Evolutionary conservation across 805 yeast species (phyloP), one percentile per base, ranked within the genome.

Genomic region (Ogataea angusta): DNA sequence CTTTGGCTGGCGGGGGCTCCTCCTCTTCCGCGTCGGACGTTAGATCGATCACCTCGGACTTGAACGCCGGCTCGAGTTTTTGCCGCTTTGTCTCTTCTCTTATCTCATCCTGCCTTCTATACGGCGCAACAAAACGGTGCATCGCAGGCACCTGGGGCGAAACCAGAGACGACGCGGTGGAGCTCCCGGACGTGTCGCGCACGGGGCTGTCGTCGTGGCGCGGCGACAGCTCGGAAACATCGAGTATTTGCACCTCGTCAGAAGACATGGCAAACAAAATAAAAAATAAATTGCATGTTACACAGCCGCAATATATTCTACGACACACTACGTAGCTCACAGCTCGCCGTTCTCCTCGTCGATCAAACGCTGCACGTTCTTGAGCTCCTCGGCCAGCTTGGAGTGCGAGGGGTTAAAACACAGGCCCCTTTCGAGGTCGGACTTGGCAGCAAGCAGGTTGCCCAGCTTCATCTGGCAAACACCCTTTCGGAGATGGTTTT

Each of bases 391-490:
- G 29, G 61, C 53, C 31, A 81, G 59, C 43, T 79, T 67, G 10
- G 62, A 60, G 51, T 83, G 78, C 29, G 66, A 67, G 29, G 79
- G 77, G 43, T 67, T 75, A 51, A 83, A 75, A n/a, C 82, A 68
- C 43, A 85, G 67, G 0, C 90, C 95, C 57, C 90, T 73, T 62
- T 83, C 90, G 53, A 82, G 73, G 52, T 78, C 84, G 2, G 76
- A 75, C 46, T 78, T 76, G 2, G 89, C 83, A 7, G 71, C 77
- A 32, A 73, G 74, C 43, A 75, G 72, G 57, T 78, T 77, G 2
- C 83, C 85, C 56, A 85, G 64, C 51, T 82, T 78, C 50, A 65
- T 63, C 49, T 72, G 68, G 32, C 85, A 78, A 35, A 83, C 79
- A 1, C 88, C 84, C 53, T 82, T 73, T 64, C 93, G 74, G 39